These are phyloP conservation scores for Cucumis melo DNA, from an alignment of 306 rosid genomes.

Conservation along the genomic window DNA sequence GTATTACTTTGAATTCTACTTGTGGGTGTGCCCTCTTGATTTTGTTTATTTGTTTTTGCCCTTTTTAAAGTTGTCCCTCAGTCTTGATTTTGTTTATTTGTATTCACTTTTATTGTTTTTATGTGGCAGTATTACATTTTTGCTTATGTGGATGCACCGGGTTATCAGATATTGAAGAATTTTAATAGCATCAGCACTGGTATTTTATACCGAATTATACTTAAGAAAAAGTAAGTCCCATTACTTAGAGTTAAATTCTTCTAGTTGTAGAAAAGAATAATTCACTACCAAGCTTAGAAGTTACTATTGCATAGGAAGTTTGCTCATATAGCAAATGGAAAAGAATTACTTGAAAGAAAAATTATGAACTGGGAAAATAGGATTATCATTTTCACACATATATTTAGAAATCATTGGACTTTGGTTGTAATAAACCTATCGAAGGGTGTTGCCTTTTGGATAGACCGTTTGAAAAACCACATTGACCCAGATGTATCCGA, in stretches of 20 bases:
- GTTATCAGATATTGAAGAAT: conserved; percentile 90
- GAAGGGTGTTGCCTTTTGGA: too few species aligned
- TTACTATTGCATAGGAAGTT: neutral
- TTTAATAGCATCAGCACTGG: conserved; percentile 89
- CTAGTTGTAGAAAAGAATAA: neutral
- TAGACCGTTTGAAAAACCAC: too few species aligned
- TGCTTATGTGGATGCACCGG: conserved; percentile 95
- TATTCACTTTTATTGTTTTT: conserved; percentile 13
- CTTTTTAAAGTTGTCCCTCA: neutral
- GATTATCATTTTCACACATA: neutral
- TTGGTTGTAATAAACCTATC: too few species aligned
- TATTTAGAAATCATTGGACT: too few species aligned
- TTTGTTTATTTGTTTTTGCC: conserved; percentile 24
- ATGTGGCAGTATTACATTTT: conserved; percentile 79
- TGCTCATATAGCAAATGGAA: neutral
- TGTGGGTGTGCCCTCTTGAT: too few species aligned
- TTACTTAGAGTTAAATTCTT: neutral
- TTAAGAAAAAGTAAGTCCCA: conserved; percentile 52
- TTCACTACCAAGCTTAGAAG: neutral
- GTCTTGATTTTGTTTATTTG: conserved; percentile 8
- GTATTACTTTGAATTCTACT: too few species aligned
- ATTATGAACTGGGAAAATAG: neutral
- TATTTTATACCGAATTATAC: conserved; percentile 77
- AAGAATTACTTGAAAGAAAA: neutral
- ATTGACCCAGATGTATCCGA: too few species aligned